Evolutionary conservation across 2,329 filamentous ascomycete species (phyloP), one percentile per base, ranked within the genome.

Genomic region (Fusarium albidum): DNA sequence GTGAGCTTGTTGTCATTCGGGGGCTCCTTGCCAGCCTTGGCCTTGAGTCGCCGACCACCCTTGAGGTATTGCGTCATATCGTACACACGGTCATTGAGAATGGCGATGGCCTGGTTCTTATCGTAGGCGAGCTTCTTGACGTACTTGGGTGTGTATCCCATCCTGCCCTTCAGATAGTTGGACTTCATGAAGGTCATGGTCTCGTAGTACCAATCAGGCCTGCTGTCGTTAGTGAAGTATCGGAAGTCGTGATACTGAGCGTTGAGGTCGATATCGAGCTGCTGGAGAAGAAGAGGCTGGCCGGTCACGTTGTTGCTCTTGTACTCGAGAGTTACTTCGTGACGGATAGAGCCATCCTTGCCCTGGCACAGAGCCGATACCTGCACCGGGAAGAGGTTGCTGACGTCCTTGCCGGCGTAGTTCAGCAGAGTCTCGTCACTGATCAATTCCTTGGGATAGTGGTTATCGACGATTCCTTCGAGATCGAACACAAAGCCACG

Each of bases 241-340:
- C 95, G 87, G 84, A 99, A 99, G 71, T 99, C 95, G 69, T 99
- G 95, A 71, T 96, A 99, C 57, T 84, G 78, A 17, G 86, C 79
- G 68, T 97, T 96, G 17, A 80, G 61, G 68, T 98, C 93, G 5
- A 82, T 80, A 26, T 74, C 78, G 67, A 28, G 38, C 9, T 45
- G 41, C 8, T 82, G 86, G 70, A 92, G 82, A 18, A 90, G 77
- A 17, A 77, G 83, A 15, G 87, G 84, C 11, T 85, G 82, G 14
- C 88, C 88, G 12, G 86, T 85, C 48, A 88, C 80, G 72, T 99
- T 99, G 57, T 85, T 86, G 31, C 81, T 85, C 60, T 86, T 87
- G 75, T 94, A 98, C 72, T 94, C 89, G 25, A 99, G 82, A 39
- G 89, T 88, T n/a, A 99, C 91, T 34, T 86, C 82, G 4, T 83